Conservation (phyloP, 495 filamentous ascomycete species). For the Acidomyces sp. region DNA sequence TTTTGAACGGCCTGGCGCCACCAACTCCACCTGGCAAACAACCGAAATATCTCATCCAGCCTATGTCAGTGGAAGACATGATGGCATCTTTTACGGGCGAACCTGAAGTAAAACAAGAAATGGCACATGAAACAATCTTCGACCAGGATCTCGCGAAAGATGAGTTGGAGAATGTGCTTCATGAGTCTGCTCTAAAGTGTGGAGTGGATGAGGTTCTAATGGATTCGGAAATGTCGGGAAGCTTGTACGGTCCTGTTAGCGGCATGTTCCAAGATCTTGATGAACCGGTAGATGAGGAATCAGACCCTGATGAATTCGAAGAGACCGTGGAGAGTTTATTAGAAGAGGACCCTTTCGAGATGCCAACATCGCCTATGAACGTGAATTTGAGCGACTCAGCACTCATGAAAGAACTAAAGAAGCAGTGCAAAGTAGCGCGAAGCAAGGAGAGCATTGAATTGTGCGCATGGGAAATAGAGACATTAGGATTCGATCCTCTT, state of each 20-base stretch:
- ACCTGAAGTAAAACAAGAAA: slow-evolving; percentile 17
- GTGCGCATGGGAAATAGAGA: slow-evolving; percentile 15
- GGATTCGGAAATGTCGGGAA: slow-evolving; percentile 15
- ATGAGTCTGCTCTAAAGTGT: slow-evolving; percentile 1
- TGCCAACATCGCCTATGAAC: slow-evolving; percentile 14
- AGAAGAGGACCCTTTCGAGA: slow-evolving; percentile 68
- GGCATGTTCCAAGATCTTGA: slow-evolving; percentile 8
- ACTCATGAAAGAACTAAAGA: slow-evolving; percentile 8
- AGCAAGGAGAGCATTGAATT: slow-evolving; percentile 5
- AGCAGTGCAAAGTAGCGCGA: slow-evolving; percentile 9
- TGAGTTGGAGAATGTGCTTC: slow-evolving; percentile 3
- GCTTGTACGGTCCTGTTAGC: slow-evolving; percentile 19
- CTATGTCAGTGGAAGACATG: slow-evolving; percentile 75
- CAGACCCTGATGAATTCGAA: slow-evolving; percentile 28
- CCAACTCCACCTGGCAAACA: slow-evolving; percentile 68
- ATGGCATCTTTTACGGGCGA: slow-evolving; percentile 73
- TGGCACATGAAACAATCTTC: slow-evolving; percentile 13
- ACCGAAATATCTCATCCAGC: slow-evolving; percentile 73
- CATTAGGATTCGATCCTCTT: slow-evolving; percentile 15
- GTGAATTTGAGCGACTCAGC: slow-evolving; percentile 5
- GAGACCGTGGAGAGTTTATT: slow-evolving; percentile 49
- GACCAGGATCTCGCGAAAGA: slow-evolving; percentile 11
- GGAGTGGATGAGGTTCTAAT: slow-evolving; percentile 15
- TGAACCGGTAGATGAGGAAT: slow-evolving; percentile 17
- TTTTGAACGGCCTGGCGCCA: slow-evolving; percentile 69